Evolutionary conservation across 1,284 basidiomycete species (phyloP).

Genomic region (Marasmius fiardii): DNA sequence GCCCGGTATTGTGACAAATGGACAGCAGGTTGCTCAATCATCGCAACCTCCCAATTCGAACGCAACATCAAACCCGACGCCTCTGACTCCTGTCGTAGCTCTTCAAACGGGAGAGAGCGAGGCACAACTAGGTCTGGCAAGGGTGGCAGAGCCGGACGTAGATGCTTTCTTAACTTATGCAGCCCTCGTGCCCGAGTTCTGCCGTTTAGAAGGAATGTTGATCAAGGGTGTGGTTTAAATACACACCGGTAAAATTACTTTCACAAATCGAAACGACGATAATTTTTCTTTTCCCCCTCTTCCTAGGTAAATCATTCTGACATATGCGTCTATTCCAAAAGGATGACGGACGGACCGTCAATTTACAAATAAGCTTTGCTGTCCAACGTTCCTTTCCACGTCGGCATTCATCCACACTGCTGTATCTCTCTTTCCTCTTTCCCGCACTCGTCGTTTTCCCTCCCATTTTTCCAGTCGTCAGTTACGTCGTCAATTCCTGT

Average conservation of each 20-base stretch:
- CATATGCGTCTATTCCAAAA: too few species aligned
- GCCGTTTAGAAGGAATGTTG: slow-evolving; percentile 70
- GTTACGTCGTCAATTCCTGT: too few species aligned
- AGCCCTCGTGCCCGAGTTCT: slow-evolving; percentile 79
- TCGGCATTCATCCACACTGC: too few species aligned
- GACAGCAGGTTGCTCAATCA: not conserved
- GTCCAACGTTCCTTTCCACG: too few species aligned
- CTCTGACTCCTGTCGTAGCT: slow-evolving; percentile 65
- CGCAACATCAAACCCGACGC: slow-evolving; percentile 41
- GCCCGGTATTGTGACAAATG: not conserved
- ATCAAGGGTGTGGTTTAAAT: slow-evolving; percentile 50
- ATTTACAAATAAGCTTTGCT: too few species aligned
- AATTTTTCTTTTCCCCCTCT: not conserved
- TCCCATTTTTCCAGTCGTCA: too few species aligned
- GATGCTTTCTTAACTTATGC: slow-evolving; percentile 84
- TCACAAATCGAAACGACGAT: not conserved
- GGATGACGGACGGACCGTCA: too few species aligned
- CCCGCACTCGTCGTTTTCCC: too few species aligned
- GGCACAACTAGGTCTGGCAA: slow-evolving; percentile 69
- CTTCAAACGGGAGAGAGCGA: slow-evolving; percentile 68
- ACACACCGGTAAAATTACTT: not conserved
- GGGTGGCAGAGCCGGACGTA: slow-evolving; percentile 77
- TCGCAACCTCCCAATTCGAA: slow-evolving; percentile 18
- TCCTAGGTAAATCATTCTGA: not conserved
- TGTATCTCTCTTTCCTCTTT: too few species aligned